These are phyloP conservation scores for Fusarium ambrosium DNA, from an alignment of 2,329 filamentous ascomycete genomes.

Conservation along the genomic window DNA sequence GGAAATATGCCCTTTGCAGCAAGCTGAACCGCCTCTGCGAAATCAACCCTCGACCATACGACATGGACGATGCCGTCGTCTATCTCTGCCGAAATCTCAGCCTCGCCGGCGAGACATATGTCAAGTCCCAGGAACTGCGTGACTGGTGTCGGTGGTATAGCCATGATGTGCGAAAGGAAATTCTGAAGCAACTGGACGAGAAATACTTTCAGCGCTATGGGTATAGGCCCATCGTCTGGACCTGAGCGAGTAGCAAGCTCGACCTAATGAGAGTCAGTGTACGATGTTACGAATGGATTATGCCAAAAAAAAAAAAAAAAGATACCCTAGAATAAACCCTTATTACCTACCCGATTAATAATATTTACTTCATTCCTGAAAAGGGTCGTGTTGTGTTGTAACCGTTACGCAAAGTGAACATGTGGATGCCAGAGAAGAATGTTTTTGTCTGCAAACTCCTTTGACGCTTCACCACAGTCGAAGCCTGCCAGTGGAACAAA, in stretches of 20 bases:
- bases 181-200: constrained; percentile 26
- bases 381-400: neutral
- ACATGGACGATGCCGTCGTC: constrained; percentile 38
- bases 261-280: neutral
- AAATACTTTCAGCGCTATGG: constrained; percentile 22
- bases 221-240: constrained; percentile 32
- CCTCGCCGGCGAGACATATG: constrained; percentile 1
- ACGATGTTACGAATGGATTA: constrained; percentile 15
- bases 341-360: constrained; percentile 23
- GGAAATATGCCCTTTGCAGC: constrained; percentile 39
- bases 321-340: constrained; percentile 31
- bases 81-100: constrained; percentile 35
- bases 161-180: constrained; percentile 27
- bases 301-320: constrained; percentile 21
- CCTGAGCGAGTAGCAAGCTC: neutral
- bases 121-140: constrained; percentile 15
- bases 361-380: constrained; percentile 6
- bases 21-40: constrained; percentile 41
- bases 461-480: constrained; percentile 10
- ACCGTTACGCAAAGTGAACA: constrained; percentile 22
- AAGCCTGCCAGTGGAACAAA: constrained; percentile 23
- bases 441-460: constrained; percentile 29
- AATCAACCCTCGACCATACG: constrained; percentile 29
- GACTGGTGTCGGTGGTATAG: constrained; percentile 36
- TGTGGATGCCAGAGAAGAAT: constrained; percentile 33